Evolutionary conservation across 208 protist genomes (phyloP).

Genomic region (Trypanosoma conorhini): DNA sequence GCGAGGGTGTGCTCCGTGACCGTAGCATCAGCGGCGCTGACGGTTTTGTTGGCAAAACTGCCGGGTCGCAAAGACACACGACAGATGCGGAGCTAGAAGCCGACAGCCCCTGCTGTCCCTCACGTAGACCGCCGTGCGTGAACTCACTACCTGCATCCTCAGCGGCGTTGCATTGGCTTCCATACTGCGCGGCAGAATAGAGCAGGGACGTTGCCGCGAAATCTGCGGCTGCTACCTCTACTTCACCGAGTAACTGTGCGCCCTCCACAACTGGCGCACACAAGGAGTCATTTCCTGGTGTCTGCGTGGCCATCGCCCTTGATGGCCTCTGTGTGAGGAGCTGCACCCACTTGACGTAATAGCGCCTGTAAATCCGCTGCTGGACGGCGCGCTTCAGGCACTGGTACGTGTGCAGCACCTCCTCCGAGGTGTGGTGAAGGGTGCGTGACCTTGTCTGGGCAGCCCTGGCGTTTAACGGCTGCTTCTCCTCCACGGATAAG

Average conservation of each 20-base stretch:
- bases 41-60: background rate
- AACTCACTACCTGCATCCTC: background rate
- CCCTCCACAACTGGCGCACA: background rate
- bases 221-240: background rate
- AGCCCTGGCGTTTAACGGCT: slow-evolving; percentile 16
- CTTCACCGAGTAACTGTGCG: background rate
- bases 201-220: background rate
- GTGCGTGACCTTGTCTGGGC: slow-evolving; percentile 8
- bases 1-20: background rate
- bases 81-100: background rate
- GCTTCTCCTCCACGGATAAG: slow-evolving; percentile 24
- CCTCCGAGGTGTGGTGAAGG: slow-evolving; percentile 22
- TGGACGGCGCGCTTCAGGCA: slow-evolving; percentile 39
- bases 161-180: background rate
- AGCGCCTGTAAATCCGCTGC: slow-evolving; percentile 43
- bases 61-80: background rate
- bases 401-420: slow-evolving; percentile 38
- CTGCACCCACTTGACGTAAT: slow-evolving; percentile 48
- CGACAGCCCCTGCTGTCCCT: background rate
- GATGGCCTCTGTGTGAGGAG: background rate
- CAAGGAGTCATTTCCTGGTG: background rate
- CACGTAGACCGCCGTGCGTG: background rate
- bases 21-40: background rate
- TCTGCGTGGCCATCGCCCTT: slow-evolving; percentile 18
- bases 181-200: background rate